phyloP scores from a whole-genome alignment of 352 stramenopile species.

The Phytophthora syringae region DNA sequence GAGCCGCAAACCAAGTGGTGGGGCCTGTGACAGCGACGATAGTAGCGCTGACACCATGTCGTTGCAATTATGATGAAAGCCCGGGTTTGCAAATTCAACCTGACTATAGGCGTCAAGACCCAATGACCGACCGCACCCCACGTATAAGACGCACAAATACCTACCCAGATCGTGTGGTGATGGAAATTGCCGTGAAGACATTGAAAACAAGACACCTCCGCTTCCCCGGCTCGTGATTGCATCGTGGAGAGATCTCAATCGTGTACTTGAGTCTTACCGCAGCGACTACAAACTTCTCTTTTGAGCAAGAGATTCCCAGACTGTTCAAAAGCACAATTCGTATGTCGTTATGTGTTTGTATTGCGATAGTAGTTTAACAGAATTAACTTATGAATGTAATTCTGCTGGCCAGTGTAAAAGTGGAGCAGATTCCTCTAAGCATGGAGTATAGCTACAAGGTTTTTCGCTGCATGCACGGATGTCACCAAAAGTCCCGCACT shows the following conservation, averaged over 20 bases:
- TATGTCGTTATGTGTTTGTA: background rate
- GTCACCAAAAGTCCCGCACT: background rate
- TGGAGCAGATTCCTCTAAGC: background rate
- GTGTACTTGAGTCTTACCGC: background rate
- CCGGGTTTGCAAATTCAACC: background rate
- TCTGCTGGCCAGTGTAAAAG: background rate
- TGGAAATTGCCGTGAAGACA: background rate
- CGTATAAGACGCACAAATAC: background rate
- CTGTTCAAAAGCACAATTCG: background rate
- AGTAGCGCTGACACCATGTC: background rate
- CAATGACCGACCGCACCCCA: background rate
- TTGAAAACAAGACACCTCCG: background rate
- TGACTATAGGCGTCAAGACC: background rate
- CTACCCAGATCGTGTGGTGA: background rate
- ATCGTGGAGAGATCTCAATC: background rate
- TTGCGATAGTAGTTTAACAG: background rate
- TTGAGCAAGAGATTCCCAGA: background rate
- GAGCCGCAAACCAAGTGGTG: background rate
- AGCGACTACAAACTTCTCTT: background rate
- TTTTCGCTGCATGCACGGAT: background rate
- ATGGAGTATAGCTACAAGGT: conserved; percentile 6
- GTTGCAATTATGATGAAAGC: background rate
- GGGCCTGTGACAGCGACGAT: background rate
- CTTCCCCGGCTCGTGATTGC: background rate
- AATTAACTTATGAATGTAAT: background rate